A percentile compares a stretch with the other conserved stretches of the same genome.
Conservation (phyloP, 1,139 yeast genomes). For the Scheffersomyces lignicola region DNA sequence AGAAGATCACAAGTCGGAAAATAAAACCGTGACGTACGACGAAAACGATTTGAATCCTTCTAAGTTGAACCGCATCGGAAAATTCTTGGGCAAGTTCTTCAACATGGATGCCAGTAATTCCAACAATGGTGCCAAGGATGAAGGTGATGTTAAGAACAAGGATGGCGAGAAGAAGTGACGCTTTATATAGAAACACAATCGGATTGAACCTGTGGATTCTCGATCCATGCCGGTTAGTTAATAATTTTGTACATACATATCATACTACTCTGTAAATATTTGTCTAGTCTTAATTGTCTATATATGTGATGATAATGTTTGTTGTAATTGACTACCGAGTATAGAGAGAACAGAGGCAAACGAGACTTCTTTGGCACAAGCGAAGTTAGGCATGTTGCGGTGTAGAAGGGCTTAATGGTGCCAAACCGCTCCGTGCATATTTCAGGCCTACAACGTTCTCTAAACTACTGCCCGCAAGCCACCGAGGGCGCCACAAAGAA, state of each 20-base stretch:
- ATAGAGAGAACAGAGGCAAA: no score
- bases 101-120: constrained; percentile 43
- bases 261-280: neutral
- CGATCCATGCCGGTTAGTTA: neutral
- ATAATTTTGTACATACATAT: neutral
- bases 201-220: neutral
- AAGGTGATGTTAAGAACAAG: constrained; percentile 10
- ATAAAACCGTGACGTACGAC: constrained; percentile 22
- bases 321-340: no score
- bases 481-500: no score
- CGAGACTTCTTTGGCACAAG: no score
- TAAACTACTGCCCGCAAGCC: no score
- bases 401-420: no score
- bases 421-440: no score
- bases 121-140: constrained; percentile 1
- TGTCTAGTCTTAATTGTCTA: neutral
- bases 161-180: neutral
- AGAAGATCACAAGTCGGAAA: constrained; percentile 17
- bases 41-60: constrained; percentile 55
- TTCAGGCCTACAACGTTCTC: no score
- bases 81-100: constrained; percentile 63
- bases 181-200: neutral
- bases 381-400: no score
- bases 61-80: constrained; percentile 60
- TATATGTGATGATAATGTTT: neutral